Base-by-base conservation (phyloP, 2,329 filamentous ascomycete genomes). In the Nemania sp. region DNA sequence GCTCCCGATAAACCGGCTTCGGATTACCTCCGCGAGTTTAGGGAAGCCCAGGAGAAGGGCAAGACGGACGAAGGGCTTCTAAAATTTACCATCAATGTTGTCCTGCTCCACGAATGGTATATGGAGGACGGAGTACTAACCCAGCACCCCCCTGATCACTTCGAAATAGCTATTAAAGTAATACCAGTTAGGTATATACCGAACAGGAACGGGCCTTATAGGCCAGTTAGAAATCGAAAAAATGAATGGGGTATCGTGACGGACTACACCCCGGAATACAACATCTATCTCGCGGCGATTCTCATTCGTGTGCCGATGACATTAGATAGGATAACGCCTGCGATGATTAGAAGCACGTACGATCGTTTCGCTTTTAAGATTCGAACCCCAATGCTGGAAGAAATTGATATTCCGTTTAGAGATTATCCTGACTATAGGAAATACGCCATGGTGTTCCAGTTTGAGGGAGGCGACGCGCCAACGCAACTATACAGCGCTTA, bases 201-300 rank as follows among this genome's bases (percentile, higher is more conserved):
- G 22, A 5, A 45, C 32, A 18, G 8, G 5, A 2, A 24, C 35
- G 59, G 58, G 3, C 22, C 29, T 10, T 38, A 22, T 13, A 22
- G 47, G 38, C 52, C 57, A 10, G 52, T 66, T 24, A 6, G 5
- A n/a, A 35, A 45, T 35, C 3, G 1, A 26, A 15, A 20, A 3
- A 7, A 18, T 15, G 4, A 45, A 43, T 66, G 64, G 58, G 64
- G 64, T 13, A 27, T 66, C 58, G 57, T 58, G 58, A 62, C 58
- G 20, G 11, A 29, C 6, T 66, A 66, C 27, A 15, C 62, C 13
- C 43, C 43, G 10, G 20, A 38, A 1, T 32, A 52, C 53, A n/a
- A 38, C 35, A 53, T 32, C 5, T 66, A 66, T 5, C n/a, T 66
- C n/a, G 15, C 35, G 7, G 45, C 53, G 8, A 35, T 66, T 26